These are phyloP conservation scores for Alternaria gaisen DNA, from an alignment of 2,329 filamentous ascomycete genomes.

Conservation along the genomic window DNA sequence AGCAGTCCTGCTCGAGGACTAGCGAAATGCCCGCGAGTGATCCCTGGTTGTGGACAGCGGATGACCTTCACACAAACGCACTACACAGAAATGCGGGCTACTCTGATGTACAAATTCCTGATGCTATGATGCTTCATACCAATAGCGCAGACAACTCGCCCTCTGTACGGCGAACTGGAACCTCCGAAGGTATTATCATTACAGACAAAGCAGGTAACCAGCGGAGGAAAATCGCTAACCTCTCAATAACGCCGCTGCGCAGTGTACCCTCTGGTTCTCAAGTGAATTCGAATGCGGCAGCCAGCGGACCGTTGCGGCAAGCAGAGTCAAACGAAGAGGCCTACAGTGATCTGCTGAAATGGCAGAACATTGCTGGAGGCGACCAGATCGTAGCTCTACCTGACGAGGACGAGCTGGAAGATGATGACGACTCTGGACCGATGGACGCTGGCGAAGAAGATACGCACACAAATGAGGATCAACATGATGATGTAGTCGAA, in stretches of 20 bases:
- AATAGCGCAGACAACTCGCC: neutral
- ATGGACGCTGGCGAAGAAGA: conserved; percentile 22
- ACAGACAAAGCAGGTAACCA: conserved; percentile 5
- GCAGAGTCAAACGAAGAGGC: neutral
- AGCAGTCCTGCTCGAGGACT: neutral
- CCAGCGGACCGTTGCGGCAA: neutral
- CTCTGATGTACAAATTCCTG: conserved; percentile 54
- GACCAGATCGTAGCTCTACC: conserved; percentile 16
- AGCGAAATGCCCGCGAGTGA: conserved; percentile 55
- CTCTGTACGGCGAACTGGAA: neutral
- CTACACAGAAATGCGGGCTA: conserved; percentile 54
- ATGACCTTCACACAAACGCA: conserved; percentile 75
- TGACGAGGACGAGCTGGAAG: conserved; percentile 15
- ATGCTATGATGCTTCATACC: conserved; percentile 61
- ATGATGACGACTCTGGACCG: conserved; percentile 12
- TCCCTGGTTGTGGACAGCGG: conserved; percentile 77
- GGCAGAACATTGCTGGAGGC: conserved; percentile 13
- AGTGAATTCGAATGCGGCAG: neutral
- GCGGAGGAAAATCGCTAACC: conserved; percentile 11
- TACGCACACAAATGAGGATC: neutral
- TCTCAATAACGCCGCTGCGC: conserved; percentile 3
- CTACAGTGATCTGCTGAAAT: conserved; percentile 44
- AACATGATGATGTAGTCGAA: conserved; percentile 6
- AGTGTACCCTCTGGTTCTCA: neutral
- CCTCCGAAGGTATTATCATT: neutral